Evolutionary conservation across 192 early-diverging fungal genomes (phyloP).

Genomic region (Thoreauomyces humboldtii): DNA sequence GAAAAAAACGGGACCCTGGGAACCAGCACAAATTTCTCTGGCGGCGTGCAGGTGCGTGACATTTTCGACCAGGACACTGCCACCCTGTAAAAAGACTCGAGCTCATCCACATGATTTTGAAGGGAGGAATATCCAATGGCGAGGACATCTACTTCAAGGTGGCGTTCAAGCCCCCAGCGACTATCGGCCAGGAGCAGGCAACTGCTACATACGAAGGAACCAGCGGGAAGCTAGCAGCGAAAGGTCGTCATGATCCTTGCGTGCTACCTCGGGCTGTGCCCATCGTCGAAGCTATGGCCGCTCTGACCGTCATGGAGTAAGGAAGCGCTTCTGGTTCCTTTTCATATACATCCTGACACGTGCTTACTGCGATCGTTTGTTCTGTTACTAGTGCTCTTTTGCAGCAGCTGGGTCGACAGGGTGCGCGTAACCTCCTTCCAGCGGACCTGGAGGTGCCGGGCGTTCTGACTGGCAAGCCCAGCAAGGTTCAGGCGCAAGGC

Average conservation of each 20-base stretch:
- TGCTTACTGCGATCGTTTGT: background rate
- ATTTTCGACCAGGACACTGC: too few species aligned
- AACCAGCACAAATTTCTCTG: slow-evolving; percentile 91
- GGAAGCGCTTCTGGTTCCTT: slow-evolving; percentile 1
- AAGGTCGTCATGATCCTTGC: slow-evolving; percentile 96
- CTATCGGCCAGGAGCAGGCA: slow-evolving; percentile 86
- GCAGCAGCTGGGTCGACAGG: slow-evolving; percentile 60
- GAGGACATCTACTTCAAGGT: slow-evolving; percentile 96
- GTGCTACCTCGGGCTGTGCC: slow-evolving; percentile 95
- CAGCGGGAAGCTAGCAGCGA: slow-evolving; percentile 78
- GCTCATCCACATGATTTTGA: background rate
- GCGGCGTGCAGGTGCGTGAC: slow-evolving; percentile 78
- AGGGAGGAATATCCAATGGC: slow-evolving; percentile 95
- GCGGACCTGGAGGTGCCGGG: slow-evolving; percentile 26
- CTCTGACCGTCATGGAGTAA: slow-evolving; percentile 89
- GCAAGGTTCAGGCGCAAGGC: background rate
- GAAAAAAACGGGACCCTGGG: slow-evolving; percentile 64
- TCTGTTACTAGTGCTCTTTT: slow-evolving; percentile 50
- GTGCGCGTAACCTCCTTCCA: slow-evolving; percentile 53
- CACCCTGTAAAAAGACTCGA: background rate
- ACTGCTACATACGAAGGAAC: slow-evolving; percentile 86
- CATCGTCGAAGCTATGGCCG: slow-evolving; percentile 97
- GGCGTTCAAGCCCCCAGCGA: slow-evolving; percentile 96
- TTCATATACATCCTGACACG: background rate
- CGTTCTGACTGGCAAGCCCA: slow-evolving; percentile 32